Conservation (phyloP, 805 yeast species). For the Ogataea degrootiae region DNA sequence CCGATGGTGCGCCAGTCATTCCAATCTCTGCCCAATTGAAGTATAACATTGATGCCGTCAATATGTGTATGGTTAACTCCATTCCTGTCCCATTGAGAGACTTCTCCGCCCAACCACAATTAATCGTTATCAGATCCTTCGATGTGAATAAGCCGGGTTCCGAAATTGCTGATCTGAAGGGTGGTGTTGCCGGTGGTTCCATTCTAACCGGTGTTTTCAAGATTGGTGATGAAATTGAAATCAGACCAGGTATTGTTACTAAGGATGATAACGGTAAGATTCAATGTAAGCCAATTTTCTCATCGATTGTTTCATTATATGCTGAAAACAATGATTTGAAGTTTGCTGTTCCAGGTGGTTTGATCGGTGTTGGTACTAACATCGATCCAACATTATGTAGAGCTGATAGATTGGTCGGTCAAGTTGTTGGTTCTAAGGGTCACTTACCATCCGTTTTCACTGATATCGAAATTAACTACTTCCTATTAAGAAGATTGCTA, state of each 20-base stretch:
- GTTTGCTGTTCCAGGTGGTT: constrained; percentile 99
- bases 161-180: constrained; percentile 92
- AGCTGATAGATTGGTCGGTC: constrained; percentile 99
- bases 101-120: constrained; percentile 87
- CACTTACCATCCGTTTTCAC: constrained; percentile 94
- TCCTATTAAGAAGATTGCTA: constrained; percentile 89
- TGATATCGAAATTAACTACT: constrained; percentile 95
- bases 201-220: constrained; percentile 95
- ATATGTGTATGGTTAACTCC: constrained; percentile 89
- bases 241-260: constrained; percentile 98
- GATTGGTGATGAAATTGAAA: constrained; percentile 97
- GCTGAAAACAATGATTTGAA: constrained; percentile 98
- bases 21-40: constrained; percentile 99
- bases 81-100: constrained; percentile 97
- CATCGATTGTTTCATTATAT: constrained; percentile 87
- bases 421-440: constrained; percentile 97
- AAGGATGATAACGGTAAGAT: constrained; percentile 84
- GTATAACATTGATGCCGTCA: constrained; percentile 97
- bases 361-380: constrained; percentile 98
- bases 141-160: constrained; percentile 99
- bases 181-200: constrained; percentile 99
- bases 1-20: constrained; percentile 98
- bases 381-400: constrained; percentile 98
- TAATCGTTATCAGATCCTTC: constrained; percentile 95
- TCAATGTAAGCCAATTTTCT: constrained; percentile 93